Conservation (phyloP, 2,329 filamentous ascomycete genomes). For the Aspergillus pseudoviridinutans region DNA sequence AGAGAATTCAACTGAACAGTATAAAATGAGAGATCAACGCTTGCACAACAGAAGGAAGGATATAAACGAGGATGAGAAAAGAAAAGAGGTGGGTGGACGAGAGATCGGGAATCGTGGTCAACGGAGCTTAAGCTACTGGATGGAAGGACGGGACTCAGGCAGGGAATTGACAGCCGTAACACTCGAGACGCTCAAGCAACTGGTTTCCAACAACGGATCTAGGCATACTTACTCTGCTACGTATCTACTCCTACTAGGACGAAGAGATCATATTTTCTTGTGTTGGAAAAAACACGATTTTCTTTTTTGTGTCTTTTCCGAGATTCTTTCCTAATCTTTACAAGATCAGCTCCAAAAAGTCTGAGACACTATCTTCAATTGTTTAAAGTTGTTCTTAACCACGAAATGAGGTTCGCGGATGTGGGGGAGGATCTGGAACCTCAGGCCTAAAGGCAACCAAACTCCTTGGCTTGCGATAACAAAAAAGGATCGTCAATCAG, state of each 20-base stretch:
- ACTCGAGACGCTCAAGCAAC: background rate
- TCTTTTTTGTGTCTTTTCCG: background rate
- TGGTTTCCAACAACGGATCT: background rate
- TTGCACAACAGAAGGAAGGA: constrained; percentile 7
- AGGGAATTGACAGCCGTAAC: background rate
- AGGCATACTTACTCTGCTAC: background rate
- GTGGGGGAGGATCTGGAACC: background rate
- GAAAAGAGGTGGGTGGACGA: constrained; percentile 15
- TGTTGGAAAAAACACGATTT: background rate
- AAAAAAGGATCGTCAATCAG: background rate
- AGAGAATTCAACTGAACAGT: background rate
- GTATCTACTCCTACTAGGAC: background rate
- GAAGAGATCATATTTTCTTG: background rate
- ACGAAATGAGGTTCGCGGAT: background rate
- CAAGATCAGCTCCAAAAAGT: background rate
- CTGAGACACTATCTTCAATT: background rate
- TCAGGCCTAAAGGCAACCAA: background rate
- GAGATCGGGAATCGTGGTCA: background rate
- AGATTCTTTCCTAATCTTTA: background rate
- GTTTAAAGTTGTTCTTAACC: background rate
- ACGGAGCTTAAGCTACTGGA: background rate
- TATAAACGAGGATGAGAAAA: constrained; percentile 10
- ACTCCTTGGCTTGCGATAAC: background rate
- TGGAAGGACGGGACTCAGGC: background rate
- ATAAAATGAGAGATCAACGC: background rate